A percentile compares a stretch with the other conserved stretches of the same genome.
Conservation (phyloP, 2,329 filamentous ascomycete species). For the Colletotrichum agaves region DNA sequence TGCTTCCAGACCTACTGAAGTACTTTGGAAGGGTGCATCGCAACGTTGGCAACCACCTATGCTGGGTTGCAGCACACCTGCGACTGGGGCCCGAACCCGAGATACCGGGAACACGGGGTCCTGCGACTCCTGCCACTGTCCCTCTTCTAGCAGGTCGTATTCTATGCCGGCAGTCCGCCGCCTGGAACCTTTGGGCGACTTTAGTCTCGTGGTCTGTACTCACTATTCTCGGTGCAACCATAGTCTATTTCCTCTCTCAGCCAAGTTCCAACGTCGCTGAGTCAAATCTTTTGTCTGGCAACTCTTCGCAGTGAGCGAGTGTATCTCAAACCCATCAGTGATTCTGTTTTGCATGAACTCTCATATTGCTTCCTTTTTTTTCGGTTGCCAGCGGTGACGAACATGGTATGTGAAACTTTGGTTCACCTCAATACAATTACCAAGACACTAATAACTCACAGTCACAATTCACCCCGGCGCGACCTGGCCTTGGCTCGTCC, state of each 20-base stretch:
- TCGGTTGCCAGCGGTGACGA: neutral
- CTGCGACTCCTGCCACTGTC: conserved; percentile 16
- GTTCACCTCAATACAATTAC: neutral
- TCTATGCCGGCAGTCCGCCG: conserved; percentile 14
- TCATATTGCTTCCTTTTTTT: conserved; percentile 10
- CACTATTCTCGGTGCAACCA: neutral
- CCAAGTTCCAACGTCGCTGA: neutral
- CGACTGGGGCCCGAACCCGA: conserved; percentile 26
- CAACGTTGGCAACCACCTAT: no score
- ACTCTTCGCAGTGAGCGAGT: neutral
- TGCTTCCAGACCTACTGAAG: conserved; percentile 21
- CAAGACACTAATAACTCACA: neutral
- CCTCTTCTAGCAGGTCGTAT: conserved; percentile 2
- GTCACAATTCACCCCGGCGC: neutral
- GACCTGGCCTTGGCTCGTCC: conserved; percentile 1
- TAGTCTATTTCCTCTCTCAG: conserved; percentile 4
- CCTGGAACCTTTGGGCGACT: no score
- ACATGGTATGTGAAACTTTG: conserved; percentile 16
- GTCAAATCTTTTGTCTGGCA: neutral
- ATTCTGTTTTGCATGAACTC: neutral
- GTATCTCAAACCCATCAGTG: neutral
- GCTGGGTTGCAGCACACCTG: conserved; percentile 17
- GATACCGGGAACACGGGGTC: conserved; percentile 32
- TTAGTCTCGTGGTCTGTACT: neutral
- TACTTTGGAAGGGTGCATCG: conserved; percentile 2